Evolutionary conservation across 441 rosid species (phyloP).

Genomic region (Erodium chrysanthum): DNA sequence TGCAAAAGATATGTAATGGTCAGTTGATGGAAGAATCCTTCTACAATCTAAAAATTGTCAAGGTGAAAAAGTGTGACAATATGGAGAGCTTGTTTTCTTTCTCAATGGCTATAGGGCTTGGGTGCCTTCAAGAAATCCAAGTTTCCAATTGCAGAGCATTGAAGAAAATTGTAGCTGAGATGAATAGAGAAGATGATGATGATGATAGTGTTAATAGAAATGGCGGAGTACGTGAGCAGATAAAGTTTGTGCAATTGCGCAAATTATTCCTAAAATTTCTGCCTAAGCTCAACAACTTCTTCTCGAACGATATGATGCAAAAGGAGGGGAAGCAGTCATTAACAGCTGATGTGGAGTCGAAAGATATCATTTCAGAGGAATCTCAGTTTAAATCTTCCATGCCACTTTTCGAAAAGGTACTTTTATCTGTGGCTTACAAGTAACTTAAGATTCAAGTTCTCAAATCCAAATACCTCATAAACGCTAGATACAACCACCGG

Average conservation of each 20-base stretch:
- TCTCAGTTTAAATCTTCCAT: not conserved
- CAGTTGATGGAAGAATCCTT: slow-evolving; percentile 7
- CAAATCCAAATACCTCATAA: not conserved
- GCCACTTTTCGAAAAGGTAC: not conserved
- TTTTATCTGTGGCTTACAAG: not conserved
- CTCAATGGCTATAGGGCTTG: slow-evolving; percentile 11
- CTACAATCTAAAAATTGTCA: slow-evolving; percentile 3
- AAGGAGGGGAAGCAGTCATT: not conserved
- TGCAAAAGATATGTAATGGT: slow-evolving; percentile 9
- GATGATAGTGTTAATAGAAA: not conserved
- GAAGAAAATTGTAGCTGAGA: slow-evolving; percentile 2
- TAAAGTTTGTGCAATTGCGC: slow-evolving; percentile 6
- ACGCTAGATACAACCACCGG: no score
- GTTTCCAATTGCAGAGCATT: slow-evolving; percentile 1
- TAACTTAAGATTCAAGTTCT: no score
- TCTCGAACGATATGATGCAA: slow-evolving; percentile 2
- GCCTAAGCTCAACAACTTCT: slow-evolving; percentile 4
- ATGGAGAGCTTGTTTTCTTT: slow-evolving; percentile 11
- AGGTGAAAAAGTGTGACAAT: slow-evolving; percentile 7
- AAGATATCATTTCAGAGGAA: not conserved
- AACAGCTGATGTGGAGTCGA: not conserved
- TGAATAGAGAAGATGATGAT: not conserved
- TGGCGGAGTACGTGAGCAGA: not conserved
- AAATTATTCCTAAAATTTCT: slow-evolving; percentile 9
- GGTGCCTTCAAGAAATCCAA: slow-evolving; percentile 13